Evolutionary conservation across 768 basidiomycete genomes (phyloP), one percentile per base, ranked within the genome.

Genomic region (Podaxis sp.): DNA sequence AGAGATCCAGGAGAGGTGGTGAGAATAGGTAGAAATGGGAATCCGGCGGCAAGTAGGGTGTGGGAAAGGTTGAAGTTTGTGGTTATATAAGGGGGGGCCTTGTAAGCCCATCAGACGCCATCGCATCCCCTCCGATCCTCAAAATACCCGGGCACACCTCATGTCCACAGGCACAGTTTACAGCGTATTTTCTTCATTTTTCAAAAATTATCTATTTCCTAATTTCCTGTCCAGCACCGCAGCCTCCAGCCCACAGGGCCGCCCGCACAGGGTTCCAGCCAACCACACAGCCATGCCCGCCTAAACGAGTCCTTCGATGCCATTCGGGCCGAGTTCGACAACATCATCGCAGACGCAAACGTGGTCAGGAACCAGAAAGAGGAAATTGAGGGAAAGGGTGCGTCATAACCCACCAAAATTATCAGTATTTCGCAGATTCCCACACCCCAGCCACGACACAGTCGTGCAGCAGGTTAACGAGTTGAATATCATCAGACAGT

Each of bases 301-400:
- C 40, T 66, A 27, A 66, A 59, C 57, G 66, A 66, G 41, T 58
- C 63, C 7, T 62, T 66, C 6, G 66, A 66, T 22, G 38, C 36
- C 36, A 66, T 66, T 43, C 58, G 64, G 4, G 63, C 50, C 17
- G 66, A 66, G 41, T 66, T 66, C 47, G 66, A 66, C 36, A 55
- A 52, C 29, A 29, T 63, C 3, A 54, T 46, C 19, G 38, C 49
- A 15, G 66, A 66, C n/a, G 59, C 59, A 37, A 59, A 63, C 17
- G 52, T 82, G 9, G 79, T 90, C 67, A 84, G 93, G 59, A 81
- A 77, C 33, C 92, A 96, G 75, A 80, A 92, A 55, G 95, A 97
- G 67, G 96, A 98, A 61, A 91, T 88, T 71, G 96, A 98, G 76
- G 80, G 79, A 5, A 95, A 94, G 82, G 85, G 96, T 96, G 66